Percentiles rank a stretch among this genome's conserved stretches.
These are phyloP conservation scores for Fraxinus nigra DNA, from an alignment of 305 asterid species.

Conservation along the genomic window DNA sequence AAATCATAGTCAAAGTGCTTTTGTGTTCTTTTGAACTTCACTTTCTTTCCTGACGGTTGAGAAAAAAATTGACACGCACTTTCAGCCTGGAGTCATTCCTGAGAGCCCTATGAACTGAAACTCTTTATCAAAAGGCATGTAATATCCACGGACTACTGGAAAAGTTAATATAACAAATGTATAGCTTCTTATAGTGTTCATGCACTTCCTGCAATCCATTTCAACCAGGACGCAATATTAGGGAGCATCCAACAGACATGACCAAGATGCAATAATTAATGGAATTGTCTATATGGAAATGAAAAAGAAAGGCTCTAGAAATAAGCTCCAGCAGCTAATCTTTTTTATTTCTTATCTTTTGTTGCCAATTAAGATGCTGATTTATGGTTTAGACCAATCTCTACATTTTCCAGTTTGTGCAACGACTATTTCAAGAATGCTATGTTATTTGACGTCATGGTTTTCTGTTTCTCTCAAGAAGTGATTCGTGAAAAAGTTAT, in stretches of 20 bases:
- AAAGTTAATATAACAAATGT: background rate
- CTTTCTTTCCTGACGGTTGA: background rate
- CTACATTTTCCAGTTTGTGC: background rate
- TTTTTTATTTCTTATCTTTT: background rate
- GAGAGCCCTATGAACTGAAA: background rate
- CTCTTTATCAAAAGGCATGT: background rate
- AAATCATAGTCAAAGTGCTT: background rate
- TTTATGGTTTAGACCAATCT: background rate
- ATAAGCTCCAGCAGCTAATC: background rate
- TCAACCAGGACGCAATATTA: background rate
- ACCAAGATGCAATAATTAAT: conserved; percentile 9
- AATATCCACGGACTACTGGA: background rate
- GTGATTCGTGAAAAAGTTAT: background rate
- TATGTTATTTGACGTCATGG: background rate
- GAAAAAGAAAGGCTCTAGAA: background rate
- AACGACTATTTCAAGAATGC: background rate
- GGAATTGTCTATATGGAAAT: background rate
- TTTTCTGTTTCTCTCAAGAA: background rate
- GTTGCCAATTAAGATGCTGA: background rate
- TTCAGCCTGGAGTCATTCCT: background rate
- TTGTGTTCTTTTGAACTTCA: background rate
- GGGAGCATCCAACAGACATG: background rate
- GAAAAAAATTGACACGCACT: background rate
- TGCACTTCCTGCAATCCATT: background rate
- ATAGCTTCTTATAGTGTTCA: conserved; percentile 3